Conservation (phyloP, 2,329 filamentous ascomycete species). For the Pleoardoris graminearum region DNA sequence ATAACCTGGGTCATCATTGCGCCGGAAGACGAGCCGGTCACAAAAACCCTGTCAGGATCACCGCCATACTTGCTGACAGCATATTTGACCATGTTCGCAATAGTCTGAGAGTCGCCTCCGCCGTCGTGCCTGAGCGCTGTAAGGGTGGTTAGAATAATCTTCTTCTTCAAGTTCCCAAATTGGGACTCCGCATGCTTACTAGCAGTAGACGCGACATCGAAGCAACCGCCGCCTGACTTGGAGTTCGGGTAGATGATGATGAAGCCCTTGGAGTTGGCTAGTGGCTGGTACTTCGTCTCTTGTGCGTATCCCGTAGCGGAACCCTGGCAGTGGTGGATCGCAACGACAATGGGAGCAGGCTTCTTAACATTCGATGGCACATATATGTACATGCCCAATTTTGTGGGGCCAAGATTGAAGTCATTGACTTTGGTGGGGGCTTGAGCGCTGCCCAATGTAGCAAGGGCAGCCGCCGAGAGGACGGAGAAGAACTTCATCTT, state of each 20-base stretch:
- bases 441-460: conserved; percentile 10
- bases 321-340: conserved; percentile 26
- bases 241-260: conserved; percentile 29
- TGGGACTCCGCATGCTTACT: conserved; percentile 11
- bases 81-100: conserved; percentile 29
- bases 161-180: not conserved
- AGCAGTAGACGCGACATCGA: conserved; percentile 23
- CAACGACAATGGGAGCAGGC: conserved; percentile 44
- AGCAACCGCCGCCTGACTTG: conserved; percentile 24
- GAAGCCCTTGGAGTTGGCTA: conserved; percentile 21
- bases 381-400: conserved; percentile 57
- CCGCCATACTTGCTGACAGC: conserved; percentile 22
- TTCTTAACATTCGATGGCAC: conserved; percentile 47
- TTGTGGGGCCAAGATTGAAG: conserved; percentile 52
- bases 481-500: conserved; percentile 6
- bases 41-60: conserved; percentile 19
- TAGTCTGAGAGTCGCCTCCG: conserved; percentile 24
- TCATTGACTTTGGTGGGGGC: conserved; percentile 42
- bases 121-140: conserved; percentile 24
- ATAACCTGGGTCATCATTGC: conserved; percentile 28
- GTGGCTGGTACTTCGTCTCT: conserved; percentile 17
- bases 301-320: conserved; percentile 18
- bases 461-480: conserved; percentile 7
- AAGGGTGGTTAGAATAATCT: not conserved
- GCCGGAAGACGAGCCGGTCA: conserved; percentile 20